phyloP scores from a whole-genome alignment of 805 yeast species.

The Ogataea dorogensis region DNA sequence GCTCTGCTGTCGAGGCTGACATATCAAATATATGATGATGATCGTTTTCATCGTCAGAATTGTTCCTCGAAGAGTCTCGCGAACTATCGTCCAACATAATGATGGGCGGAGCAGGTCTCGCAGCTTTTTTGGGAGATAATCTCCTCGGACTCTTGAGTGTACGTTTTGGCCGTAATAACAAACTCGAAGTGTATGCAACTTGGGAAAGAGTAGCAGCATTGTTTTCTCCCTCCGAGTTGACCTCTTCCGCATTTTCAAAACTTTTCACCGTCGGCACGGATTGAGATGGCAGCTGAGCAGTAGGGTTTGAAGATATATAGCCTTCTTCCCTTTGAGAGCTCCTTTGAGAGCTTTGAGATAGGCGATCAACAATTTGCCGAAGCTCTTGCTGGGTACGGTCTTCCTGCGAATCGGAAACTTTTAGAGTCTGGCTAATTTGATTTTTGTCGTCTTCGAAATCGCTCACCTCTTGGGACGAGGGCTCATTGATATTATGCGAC shows the following conservation, averaged over 20 bases:
- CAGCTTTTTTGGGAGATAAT: constrained; percentile 1
- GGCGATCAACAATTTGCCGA: not conserved
- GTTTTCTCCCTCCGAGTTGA: not conserved
- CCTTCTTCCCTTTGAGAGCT: constrained; percentile 2
- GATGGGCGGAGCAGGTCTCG: constrained; percentile 1
- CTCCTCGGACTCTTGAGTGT: constrained; percentile 1
- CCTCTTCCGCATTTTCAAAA: constrained; percentile 3
- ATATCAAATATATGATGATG: constrained; percentile 23
- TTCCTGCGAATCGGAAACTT: constrained; percentile 8
- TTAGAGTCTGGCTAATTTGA: constrained; percentile 8
- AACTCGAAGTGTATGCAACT: constrained; percentile 8
- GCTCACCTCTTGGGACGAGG: constrained; percentile 20
- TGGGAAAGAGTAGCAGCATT: constrained; percentile 8
- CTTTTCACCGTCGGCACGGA: not conserved
- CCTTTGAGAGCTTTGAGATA: constrained; percentile 3
- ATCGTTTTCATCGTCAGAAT: constrained; percentile 37
- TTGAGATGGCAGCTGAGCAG: constrained; percentile 3
- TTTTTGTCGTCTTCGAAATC: constrained; percentile 18
- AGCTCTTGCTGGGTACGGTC: constrained; percentile 4
- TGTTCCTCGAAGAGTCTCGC: constrained; percentile 20
- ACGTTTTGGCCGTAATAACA: constrained; percentile 4
- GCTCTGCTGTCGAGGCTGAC: not conserved
- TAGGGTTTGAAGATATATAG: constrained; percentile 3
- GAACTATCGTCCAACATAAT: constrained; percentile 25
- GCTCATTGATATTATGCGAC: constrained; percentile 22